Evolutionary conservation across 1,284 basidiomycete genomes (phyloP), one percentile per base, ranked within the genome.

Genomic region (Kwoniella shivajii): DNA sequence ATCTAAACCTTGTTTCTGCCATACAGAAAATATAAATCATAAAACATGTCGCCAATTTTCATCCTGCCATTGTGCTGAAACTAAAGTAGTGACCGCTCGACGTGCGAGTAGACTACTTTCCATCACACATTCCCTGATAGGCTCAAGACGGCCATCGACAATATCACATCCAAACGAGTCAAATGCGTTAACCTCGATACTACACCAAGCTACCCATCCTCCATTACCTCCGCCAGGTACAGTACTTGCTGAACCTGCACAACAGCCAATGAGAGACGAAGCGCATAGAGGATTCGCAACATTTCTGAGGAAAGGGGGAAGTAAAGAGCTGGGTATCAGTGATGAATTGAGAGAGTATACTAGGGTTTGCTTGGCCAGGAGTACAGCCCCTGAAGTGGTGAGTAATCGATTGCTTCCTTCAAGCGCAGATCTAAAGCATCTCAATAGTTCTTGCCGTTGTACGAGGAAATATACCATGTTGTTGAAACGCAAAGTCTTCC

Each of bases 401-500:
- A 61, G 72, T 67, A 24, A 33, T 26, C 24, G 18, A 18, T 18
- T 31, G n/a, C 26, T 20, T 13, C 11, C 22, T 5, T 10, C 44
- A 14, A 18, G 31, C 29, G 42, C 29, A n/a, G 33, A 48, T 20
- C 22, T 18, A 7, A 13, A 11, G 38, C 56, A 50, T 27, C 7
- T 9, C 27, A 10, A 7, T 48, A 74, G 72, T 74, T 74, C 48
- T 38, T 61, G 27, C 71, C 72, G 0, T 54, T 73, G 9, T 73
- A 69, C 50, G 71, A 73, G 24, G 71, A 73, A 39, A 65, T 70
- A 7, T 72, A 72, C 33, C 58, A 57, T 16, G 50, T 56, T 7
- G 47, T 74, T 9, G 72, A 74, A 42, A 62, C 46, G 3, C 72
- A 74, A 42, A 65, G 65, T 22, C 38, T 74, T 14, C 72, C 72